phyloP scores from a whole-genome alignment of 306 rosid genomes.

The Heteromeles arbutifolia region DNA sequence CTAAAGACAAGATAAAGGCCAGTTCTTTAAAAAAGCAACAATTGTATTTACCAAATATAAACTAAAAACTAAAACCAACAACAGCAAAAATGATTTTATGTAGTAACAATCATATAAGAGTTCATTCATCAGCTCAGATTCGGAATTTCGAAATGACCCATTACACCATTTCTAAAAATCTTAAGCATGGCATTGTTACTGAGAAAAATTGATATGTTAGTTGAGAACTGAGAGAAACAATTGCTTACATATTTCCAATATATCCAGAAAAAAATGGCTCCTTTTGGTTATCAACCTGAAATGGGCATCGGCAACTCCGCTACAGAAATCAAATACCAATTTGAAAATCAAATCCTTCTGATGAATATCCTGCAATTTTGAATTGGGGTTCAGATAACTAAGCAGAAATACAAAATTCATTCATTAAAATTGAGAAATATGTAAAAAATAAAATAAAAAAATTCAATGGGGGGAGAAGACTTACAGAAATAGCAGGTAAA shows the following conservation, averaged over 20 bases:
- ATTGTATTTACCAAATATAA: neutral
- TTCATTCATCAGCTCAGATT: neutral
- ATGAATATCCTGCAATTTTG: neutral
- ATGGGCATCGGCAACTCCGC: neutral
- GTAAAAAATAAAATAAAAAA: neutral
- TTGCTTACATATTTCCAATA: conserved; percentile 1
- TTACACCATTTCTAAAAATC: neutral
- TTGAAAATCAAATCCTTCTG: neutral
- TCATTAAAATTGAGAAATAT: neutral
- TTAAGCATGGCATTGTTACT: neutral
- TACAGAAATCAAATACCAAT: neutral
- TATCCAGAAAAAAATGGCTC: neutral
- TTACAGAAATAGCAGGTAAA: neutral
- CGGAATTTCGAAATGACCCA: neutral
- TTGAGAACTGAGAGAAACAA: neutral
- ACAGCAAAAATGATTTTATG: neutral
- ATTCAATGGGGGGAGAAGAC: neutral
- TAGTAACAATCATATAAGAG: neutral
- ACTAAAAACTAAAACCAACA: neutral
- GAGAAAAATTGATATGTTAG: neutral
- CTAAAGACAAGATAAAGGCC: neutral
- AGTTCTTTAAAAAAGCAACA: neutral
- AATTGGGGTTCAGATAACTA: neutral
- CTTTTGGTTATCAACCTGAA: neutral
- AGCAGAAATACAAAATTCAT: neutral